Base-by-base conservation (phyloP, 1,139 yeast genomes). In the Nematodospora anomalae region DNA sequence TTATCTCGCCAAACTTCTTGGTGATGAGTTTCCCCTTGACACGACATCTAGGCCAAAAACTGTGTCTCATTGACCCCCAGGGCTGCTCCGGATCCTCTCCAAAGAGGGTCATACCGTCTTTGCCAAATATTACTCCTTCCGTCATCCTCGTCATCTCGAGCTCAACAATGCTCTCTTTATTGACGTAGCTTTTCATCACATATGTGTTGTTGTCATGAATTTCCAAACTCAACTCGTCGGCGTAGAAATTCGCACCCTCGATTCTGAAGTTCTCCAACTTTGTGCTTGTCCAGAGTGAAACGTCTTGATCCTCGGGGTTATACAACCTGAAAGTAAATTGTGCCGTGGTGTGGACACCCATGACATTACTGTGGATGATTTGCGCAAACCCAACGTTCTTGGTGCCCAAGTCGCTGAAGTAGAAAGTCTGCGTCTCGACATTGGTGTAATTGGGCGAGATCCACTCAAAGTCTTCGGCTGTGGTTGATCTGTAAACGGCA, bases 41-140 rank as follows among this genome's bases (percentile, higher is more conserved):
- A 11, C 62, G 46, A 60, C 90, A 83, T 55, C 97, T 76, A 44
- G 98, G 98, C 97, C 97, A 92, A 66, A 92, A 92, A 13, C 79
- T 70, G 57, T 92, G 98, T 62, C 96, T 80, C 97, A 92, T 89
- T 12, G 86, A 73, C 8, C 98, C 98, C 98, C 98, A 92, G 16
- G 97, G 97, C 47, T 85, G 79, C 24, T 70, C 74, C 14, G 73
- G 53, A 56, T 90, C 90, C 26, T 83, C 84, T 43, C 98, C 98
- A 58, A 88, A 92, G 47, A 74, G 72, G 14, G 97, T 84, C 34
- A 74, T 64, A 44, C 97, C 97, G 55, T 89, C 88, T 33, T 78
- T 74, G 51, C 98, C 98, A 52, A 92, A 85, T 62, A 90, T 87
- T 50, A 89, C 82, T 31, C 96, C 96, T 6, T 86, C 84, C n/a